Base-by-base conservation (phyloP, 2,329 filamentous ascomycete species). In the Hirsutella thompsonii region DNA sequence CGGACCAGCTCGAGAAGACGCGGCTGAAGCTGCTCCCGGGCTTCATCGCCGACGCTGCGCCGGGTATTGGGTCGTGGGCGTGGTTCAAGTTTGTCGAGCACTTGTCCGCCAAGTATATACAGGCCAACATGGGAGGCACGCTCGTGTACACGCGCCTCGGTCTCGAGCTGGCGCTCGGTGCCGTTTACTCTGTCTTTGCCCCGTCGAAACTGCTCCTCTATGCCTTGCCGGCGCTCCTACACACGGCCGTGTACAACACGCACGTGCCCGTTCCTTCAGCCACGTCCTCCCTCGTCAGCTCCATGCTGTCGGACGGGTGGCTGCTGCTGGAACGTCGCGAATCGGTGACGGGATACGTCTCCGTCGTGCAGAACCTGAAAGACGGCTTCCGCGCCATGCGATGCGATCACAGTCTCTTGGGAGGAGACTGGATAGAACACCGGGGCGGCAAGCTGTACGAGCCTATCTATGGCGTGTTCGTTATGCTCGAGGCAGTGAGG, bases 401-500 rank as follows among this genome's bases (percentile, higher is more conserved):
- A 45, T 95, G 88, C 58, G 92, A 96, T 53, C 92, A 98, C 59
- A 94, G 88, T 53, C 70, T 98, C 26, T 72, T 98, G 1, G 92
- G 92, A 33, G 92, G 92, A 29, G 84, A 95, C 61, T 98, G 90
- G 90, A 72, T 81, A 11, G 68, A 68, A 33, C 66, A 62, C 49
- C 60, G 52, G 60, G 80, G 57, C 44, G 69, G 62, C 39, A 64
- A 55, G 46, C 72, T 87, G 16, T 75, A 77, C 10, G 92, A 98
- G 61, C 87, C 90, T 0, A 86, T 98, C 42, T 98, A 96, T 56
- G 82, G 86, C 9, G 83, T 96, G n/a, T 98, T 98, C 58, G 81
- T 86, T 20, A 93, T 94, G 72, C 75, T 98, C 1, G 92, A 98
- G 59, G 87, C 90, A 3, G 82, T 96, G 6, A 76, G 92, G 19